A percentile compares a stretch with the other conserved stretches of the same genome.
Evolutionary conservation across 78 protist species (phyloP).

Genomic region (Dictyostelium discoideum): dicty_2.7 NC_007091.3:111001-111500

Average conservation of each 20-base stretch:
- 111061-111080: background rate
- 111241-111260: conserved; percentile 67
- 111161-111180: background rate
- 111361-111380: conserved; percentile 52
- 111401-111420: conserved; percentile 44
- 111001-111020: too few relatives aligned
- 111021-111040: background rate
- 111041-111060: background rate
- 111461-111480: conserved; percentile 1
- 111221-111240: conserved; percentile 61
- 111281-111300: conserved; percentile 33
- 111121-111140: background rate
- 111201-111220: background rate
- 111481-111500: conserved; percentile 6
- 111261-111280: conserved; percentile 59
- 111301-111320: conserved; percentile 11
- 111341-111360: conserved; percentile 48
- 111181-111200: background rate
- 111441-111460: conserved; percentile 57
- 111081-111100: too few relatives aligned
- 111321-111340: conserved; percentile 40
- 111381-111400: conserved; percentile 35
- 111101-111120: too few relatives aligned
- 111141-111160: background rate
- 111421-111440: conserved; percentile 5